Base-by-base conservation (phyloP, 805 yeast genomes). In the Candida schatavii region DNA sequence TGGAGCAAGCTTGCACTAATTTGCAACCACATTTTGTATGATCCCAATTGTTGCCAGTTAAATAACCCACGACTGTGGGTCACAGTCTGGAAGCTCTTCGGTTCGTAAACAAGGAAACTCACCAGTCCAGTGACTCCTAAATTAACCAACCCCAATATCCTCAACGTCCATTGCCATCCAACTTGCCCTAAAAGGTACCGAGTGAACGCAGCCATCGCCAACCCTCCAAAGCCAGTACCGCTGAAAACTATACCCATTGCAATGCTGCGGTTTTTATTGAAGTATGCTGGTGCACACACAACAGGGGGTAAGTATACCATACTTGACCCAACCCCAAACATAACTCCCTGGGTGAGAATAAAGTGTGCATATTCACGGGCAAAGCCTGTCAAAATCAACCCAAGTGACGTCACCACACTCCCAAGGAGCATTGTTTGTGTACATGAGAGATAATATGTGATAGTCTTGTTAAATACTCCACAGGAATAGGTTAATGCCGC, bases 161-260 rank as follows among this genome's bases (percentile, higher is more conserved):
- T 46, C 21, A 66, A 35, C 10, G 61, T 46, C 69, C 70, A 64
- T 35, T 54, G 41, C 69, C 70, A 66, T 1, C 66, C 70, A 11
- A 62, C 40, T 17, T 40, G 23, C 2, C 57, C 39, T 22, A 65
- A 46, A 14, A 65, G 46, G 14, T 43, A 46, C 31, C 64, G 40
- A 1, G 60, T 53, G 1, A 61, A 29, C 2, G 60, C 55, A 2
- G 70, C 68, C 39, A 64, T 37, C 1, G 54, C 54, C 30, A 65
- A 52, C 3, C 61, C 68, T 5, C 71, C 71, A 31, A 64, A 46
- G 11, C 71, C 71, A 1, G 68, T 52, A 11, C 71, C 71, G 21
- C 64, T 54, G 40, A 64, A 64, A 11, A 64, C 39, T 3, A 63
- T 37, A 2, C 71, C 70, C 55, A 62, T 49, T 1, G 69, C 69